Conservation (phyloP, 2,329 filamentous ascomycete species). For the Rhexocercosporidium sp. region DNA sequence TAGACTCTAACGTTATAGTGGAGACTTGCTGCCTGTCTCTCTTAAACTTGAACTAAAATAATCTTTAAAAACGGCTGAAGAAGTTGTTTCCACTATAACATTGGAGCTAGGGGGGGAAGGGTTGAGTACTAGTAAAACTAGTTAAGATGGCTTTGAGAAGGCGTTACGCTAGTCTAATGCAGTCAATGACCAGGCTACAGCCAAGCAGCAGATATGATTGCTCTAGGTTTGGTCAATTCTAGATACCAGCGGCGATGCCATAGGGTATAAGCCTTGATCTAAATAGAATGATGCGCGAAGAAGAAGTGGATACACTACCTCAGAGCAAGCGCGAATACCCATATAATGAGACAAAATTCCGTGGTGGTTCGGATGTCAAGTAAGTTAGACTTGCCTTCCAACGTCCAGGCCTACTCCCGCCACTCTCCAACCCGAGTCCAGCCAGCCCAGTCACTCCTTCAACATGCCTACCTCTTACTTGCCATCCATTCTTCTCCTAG, state of each 20-base stretch:
- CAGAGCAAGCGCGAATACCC: neutral
- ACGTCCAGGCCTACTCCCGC: neutral
- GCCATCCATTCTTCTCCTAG: neutral
- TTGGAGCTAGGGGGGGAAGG: no score
- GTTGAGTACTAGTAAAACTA: neutral
- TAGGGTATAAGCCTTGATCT: neutral
- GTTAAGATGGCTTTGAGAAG: neutral
- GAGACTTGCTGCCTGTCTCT: no score
- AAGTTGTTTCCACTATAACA: no score
- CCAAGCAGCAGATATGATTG: neutral
- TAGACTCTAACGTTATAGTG: no score
- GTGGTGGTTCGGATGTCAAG: neutral
- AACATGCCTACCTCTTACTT: neutral
- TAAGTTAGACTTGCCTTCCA: neutral
- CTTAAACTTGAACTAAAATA: no score
- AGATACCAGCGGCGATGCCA: neutral
- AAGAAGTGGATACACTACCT: neutral
- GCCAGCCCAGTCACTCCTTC: neutral
- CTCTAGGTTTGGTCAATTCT: neutral
- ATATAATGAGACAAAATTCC: neutral
- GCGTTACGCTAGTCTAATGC: neutral
- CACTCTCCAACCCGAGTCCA: neutral
- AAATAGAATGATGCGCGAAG: neutral
- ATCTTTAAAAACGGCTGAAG: no score
- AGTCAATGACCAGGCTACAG: neutral